Conservation (phyloP, 148 eudicot genomes). For the Talinum fruticosum region DNA sequence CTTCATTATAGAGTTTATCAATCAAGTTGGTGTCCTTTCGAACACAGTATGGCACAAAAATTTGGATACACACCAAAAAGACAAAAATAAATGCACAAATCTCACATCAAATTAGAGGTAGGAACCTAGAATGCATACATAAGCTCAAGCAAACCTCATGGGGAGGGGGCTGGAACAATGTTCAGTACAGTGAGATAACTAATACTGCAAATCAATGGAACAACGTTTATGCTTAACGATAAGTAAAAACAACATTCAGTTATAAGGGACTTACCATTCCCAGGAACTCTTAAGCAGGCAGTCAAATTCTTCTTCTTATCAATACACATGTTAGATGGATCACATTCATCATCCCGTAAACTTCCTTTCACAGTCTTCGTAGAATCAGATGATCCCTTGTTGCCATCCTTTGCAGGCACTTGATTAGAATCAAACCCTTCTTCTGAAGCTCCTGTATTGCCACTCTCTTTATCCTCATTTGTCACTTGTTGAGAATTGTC, state of each 20-base stretch:
- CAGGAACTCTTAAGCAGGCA: conserved; percentile 79
- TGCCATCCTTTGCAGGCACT: conserved; percentile 21
- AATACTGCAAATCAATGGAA: neutral
- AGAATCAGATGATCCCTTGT: conserved; percentile 14
- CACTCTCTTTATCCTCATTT: conserved; percentile 7
- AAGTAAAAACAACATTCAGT: neutral
- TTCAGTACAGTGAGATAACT: neutral
- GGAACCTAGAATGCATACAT: neutral
- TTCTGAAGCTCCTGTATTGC: conserved; percentile 18
- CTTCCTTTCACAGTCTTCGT: conserved; percentile 28
- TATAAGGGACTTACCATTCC: conserved; percentile 43
- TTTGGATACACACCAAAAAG: neutral
- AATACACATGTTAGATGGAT: conserved; percentile 55
- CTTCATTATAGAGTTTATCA: neutral
- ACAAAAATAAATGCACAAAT: neutral
- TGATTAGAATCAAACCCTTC: conserved; percentile 21
- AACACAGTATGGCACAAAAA: neutral
- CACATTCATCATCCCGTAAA: conserved; percentile 51
- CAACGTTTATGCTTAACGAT: neutral
- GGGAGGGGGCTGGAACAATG: neutral
- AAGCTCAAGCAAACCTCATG: neutral
- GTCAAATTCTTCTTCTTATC: conserved; percentile 46
- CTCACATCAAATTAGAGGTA: neutral
- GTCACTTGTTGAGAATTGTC: conserved; percentile 5
- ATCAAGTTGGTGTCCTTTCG: neutral